These are phyloP conservation scores for Baudoinia panamericana DNA, from an alignment of 495 filamentous ascomycete genomes.

Conservation along the genomic window DNA sequence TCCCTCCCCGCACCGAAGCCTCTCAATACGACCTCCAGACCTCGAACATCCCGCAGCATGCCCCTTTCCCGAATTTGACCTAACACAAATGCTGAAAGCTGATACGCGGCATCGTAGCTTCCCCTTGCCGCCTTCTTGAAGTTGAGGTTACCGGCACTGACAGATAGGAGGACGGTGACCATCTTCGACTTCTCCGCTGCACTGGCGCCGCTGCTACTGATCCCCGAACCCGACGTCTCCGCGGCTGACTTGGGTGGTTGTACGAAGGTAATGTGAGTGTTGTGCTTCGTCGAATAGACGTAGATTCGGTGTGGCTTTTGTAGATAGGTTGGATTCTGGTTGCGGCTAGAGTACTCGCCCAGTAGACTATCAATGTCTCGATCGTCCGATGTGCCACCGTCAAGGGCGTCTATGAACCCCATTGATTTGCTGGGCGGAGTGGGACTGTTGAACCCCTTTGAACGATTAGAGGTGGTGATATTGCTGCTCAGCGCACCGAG, in stretches of 20 bases:
- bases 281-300: conserved; percentile 77
- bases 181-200: conserved; percentile 18
- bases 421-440: too few species aligned
- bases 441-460: conserved; percentile 2
- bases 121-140: conserved; percentile 68
- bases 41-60: conserved; percentile 42
- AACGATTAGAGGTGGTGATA: neutral
- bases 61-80: conserved; percentile 64
- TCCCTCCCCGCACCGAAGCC: conserved; percentile 79
- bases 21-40: conserved; percentile 64
- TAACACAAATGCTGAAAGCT: conserved; percentile 67
- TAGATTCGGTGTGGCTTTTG: conserved; percentile 65
- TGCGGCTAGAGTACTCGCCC: neutral
- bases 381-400: neutral
- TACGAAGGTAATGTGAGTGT: conserved; percentile 80
- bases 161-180: conserved; percentile 51
- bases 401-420: too few species aligned
- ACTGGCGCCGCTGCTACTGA: neutral
- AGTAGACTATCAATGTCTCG: neutral
- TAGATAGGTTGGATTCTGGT: conserved; percentile 1
- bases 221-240: conserved; percentile 1
- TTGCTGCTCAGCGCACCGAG: conserved; percentile 1
- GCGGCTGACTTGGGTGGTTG: conserved; percentile 48
- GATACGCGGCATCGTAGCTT: conserved; percentile 85
- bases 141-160: conserved; percentile 70